A percentile compares a stretch with the other conserved stretches of the same genome.
phyloP scores from a whole-genome alignment of 345 rosid genomes.

The Salix suchowensis region DNA sequence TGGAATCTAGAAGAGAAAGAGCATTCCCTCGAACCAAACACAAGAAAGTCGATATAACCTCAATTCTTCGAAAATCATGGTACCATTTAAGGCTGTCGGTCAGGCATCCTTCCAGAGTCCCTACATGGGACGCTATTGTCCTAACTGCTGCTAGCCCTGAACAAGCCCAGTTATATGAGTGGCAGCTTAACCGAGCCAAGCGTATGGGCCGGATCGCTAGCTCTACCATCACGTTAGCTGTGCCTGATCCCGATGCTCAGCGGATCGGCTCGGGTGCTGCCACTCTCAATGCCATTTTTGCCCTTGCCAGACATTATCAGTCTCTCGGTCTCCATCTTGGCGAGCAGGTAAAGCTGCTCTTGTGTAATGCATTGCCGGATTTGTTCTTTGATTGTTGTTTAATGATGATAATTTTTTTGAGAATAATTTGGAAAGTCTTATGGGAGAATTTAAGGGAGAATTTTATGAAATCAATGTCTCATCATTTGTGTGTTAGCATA shows the following conservation, averaged over 20 bases:
- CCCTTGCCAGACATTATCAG: constrained; percentile 57
- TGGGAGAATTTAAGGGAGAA: too few species aligned
- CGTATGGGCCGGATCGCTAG: constrained; percentile 74
- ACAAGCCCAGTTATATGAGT: constrained; percentile 81
- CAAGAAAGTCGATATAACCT: constrained; percentile 49
- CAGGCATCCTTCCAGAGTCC: constrained; percentile 79
- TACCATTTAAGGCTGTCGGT: constrained; percentile 85
- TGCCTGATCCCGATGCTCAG: constrained; percentile 83
- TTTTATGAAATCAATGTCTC: not conserved
- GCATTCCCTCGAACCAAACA: constrained; percentile 30
- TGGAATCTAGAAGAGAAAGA: constrained; percentile 13
- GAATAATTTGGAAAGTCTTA: too few species aligned
- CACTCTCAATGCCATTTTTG: constrained; percentile 78
- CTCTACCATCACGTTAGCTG: constrained; percentile 79
- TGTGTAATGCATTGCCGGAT: too few species aligned
- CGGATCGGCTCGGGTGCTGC: constrained; percentile 99
- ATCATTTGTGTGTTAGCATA: not conserved
- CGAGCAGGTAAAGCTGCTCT: constrained; percentile 24
- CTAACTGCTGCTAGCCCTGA: constrained; percentile 98
- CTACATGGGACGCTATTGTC: constrained; percentile 94
- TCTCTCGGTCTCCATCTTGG: constrained; percentile 25
- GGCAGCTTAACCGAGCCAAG: constrained; percentile 87
- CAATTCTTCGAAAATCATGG: constrained; percentile 81
- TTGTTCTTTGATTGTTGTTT: too few species aligned
- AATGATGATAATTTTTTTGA: too few species aligned